Evolutionary conservation across 345 rosid species (phyloP), one percentile per base, ranked within the genome.

Genomic region (Camelina sativa): DNA sequence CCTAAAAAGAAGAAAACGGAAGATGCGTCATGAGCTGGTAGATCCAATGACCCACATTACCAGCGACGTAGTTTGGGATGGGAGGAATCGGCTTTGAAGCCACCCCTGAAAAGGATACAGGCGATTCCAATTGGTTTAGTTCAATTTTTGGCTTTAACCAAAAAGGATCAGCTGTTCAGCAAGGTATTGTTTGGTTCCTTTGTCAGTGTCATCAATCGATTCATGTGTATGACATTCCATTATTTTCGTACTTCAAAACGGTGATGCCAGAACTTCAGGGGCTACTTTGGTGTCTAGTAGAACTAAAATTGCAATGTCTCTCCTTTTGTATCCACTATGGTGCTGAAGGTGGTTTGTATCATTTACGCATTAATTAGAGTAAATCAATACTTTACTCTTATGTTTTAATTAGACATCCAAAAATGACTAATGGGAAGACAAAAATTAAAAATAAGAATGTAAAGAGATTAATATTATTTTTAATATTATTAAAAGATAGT

Each of bases 1-100:
- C 73, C 96, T 91, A 37, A 52, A 57, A 22, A 84, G 86, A 79
- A 84, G 82, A 74, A 83, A 80, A 72, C 77, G 57, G 16, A 88
- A 76, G 80, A 41, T 82, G 44, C 61, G 7, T 63, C 73, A 44
- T 51, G 34, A 59, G 46, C 74, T 19, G 37, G 59, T 2, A 20
- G 83, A 74, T 73, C 37, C 79, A 40, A 69, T n/a, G n/a, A n/a
- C n/a, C n/a, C n/a, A n/a, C n/a, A n/a, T n/a, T n/a, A n/a, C n/a
- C n/a, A n/a, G n/a, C n/a, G n/a, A n/a, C n/a, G n/a, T n/a, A n/a
- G n/a, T n/a, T n/a, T n/a, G n/a, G n/a, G n/a, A n/a, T n/a, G n/a
- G n/a, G n/a, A n/a, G n/a, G n/a, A n/a, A n/a, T n/a, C n/a, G n/a
- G n/a, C n/a, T n/a, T n/a, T n/a, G n/a, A n/a, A n/a, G n/a, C n/a